Base-by-base conservation (phyloP, 2,329 filamentous ascomycete genomes). In the Thelonectria blattea region DNA sequence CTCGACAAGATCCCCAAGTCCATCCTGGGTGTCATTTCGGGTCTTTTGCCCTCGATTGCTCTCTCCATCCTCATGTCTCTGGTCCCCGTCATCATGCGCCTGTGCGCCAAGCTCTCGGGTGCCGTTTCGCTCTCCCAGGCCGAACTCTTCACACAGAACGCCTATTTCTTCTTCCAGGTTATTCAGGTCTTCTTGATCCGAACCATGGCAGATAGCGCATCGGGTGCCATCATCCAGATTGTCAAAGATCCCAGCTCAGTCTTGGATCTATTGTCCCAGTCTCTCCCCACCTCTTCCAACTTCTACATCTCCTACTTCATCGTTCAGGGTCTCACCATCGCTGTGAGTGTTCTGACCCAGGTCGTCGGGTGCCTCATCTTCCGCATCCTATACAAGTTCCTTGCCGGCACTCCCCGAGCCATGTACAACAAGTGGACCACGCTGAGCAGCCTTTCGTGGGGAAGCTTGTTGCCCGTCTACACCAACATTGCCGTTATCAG, bases 251-350 rank as follows among this genome's bases (percentile, higher is more conserved):
- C 93, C 1, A 72, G 76, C 7, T 76, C 76, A 1, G 85, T 88
- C 22, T 87, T 92, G 0, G 76, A 71, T 3, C 78, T 94, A 52
- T 81, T 97, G 10, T 89, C 92, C 1, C 73, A 80, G 10, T 88
- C 90, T 52, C 81, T 99, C 17, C 95, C 95, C 12, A 88, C 85
- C 45, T 88, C 92, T 0, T 93, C 93, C 64, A 98, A 96, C 79
- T 96, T 98, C 72, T 99, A 97, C 78, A 89, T 98, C 53, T 91
- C 77, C 14, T 97, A 96, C 78, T 93, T 97, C 66, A 87, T 96
- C 42, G 81, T 97, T 1, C 92, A 97, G 74, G 93, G 92, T 52
- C 79, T 96, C 50, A 89, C 88, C 0, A 86, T 93, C 65, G 89
- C 91, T n/a, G 84, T 90, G 0, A 84, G 87, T 54, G 86, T 89